A percentile compares a stretch with the other conserved stretches of the same genome.
phyloP scores from a whole-genome alignment of 306 rosid genomes.

The Fagus crenata region DNA sequence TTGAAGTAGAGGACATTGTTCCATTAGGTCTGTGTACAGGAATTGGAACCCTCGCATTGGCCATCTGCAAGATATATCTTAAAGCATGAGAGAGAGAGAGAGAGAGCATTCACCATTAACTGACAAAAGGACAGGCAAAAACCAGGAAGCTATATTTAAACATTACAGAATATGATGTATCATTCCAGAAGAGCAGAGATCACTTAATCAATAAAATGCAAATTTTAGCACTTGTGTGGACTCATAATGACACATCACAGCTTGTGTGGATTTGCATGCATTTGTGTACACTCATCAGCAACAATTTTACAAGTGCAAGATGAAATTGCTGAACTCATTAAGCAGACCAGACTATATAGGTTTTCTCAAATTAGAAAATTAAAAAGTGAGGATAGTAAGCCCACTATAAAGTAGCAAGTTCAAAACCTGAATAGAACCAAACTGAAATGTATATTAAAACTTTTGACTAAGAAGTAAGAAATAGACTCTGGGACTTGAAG shows the following conservation, averaged over 20 bases:
- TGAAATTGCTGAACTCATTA: background rate
- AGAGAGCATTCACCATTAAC: background rate
- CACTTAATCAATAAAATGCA: background rate
- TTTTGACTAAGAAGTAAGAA: background rate
- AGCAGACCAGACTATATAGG: background rate
- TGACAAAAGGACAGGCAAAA: background rate
- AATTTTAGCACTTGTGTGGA: background rate
- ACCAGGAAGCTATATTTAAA: background rate
- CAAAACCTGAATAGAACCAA: background rate
- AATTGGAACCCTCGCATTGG: constrained; percentile 72
- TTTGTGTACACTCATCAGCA: background rate
- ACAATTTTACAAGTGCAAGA: background rate
- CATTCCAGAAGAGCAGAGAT: background rate
- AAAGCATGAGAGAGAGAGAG: background rate
- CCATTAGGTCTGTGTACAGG: constrained; percentile 79
- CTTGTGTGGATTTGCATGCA: background rate
- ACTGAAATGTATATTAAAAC: background rate
- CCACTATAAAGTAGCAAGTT: background rate
- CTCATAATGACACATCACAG: background rate
- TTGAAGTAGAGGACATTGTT: constrained; percentile 64
- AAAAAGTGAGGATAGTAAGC: background rate
- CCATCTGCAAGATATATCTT: constrained; percentile 42
- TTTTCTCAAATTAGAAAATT: background rate
- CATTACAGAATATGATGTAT: background rate
- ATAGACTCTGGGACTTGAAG: background rate